Percentiles rank a stretch among this genome's conserved stretches.
Conservation (phyloP, 257 asterid genomes). For the Jacaranda mimosifolia region DNA sequence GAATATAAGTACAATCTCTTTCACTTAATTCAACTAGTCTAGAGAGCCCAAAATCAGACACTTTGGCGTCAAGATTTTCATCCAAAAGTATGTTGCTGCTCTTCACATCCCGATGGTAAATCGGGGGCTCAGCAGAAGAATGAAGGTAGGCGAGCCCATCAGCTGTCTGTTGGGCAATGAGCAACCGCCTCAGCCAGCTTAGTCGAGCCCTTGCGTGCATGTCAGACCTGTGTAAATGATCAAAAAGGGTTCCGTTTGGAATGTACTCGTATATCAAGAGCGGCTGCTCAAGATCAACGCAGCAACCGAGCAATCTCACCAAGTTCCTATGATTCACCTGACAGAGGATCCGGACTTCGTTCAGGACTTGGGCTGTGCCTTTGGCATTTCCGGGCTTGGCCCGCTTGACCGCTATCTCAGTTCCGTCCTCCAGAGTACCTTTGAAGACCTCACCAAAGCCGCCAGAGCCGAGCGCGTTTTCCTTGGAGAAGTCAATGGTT, state of each 20-base stretch:
- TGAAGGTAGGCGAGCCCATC: conserved; percentile 68
- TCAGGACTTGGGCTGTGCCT: conserved; percentile 61
- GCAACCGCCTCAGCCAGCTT: conserved; percentile 54
- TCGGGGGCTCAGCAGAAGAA: conserved; percentile 62
- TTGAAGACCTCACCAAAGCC: conserved; percentile 78
- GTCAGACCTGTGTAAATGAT: conserved; percentile 52
- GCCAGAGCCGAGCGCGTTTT: conserved; percentile 60
- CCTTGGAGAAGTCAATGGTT: conserved; percentile 55
- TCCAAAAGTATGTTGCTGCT: conserved; percentile 61
- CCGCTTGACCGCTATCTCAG: conserved; percentile 58
- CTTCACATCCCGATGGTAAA: conserved; percentile 68
- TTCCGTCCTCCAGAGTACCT: conserved; percentile 62
- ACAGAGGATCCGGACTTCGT: conserved; percentile 66
- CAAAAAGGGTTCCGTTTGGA: conserved; percentile 61
- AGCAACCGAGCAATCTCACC: conserved; percentile 61
- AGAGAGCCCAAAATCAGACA: conserved; percentile 70
- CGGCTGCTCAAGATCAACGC: conserved; percentile 69
- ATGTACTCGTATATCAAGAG: conserved; percentile 59
- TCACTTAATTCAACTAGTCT: conserved; percentile 57
- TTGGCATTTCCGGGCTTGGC: conserved; percentile 65
- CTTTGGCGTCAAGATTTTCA: conserved; percentile 62
- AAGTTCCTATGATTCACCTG: conserved; percentile 70
- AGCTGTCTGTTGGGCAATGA: conserved; percentile 54
- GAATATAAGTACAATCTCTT: conserved; percentile 55
- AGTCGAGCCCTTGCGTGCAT: conserved; percentile 41